A percentile compares a stretch with the other conserved stretches of the same genome.
These are phyloP conservation scores for Rutstroemia sp. DNA, from an alignment of 2,329 filamentous ascomycete species.

Conservation along the genomic window DNA sequence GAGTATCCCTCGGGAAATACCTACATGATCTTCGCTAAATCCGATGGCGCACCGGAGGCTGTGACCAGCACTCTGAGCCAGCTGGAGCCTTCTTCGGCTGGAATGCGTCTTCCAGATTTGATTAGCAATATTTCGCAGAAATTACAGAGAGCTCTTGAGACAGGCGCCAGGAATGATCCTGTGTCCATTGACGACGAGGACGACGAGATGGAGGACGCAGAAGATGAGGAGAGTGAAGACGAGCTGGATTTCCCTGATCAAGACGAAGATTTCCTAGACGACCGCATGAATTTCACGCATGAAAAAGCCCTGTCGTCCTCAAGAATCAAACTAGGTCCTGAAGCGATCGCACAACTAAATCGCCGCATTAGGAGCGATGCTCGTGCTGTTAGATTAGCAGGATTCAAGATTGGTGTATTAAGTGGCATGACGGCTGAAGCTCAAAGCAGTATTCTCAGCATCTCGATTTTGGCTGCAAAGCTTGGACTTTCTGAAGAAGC, in stretches of 20 bases:
- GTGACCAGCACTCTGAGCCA: conserved; percentile 32
- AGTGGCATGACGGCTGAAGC: conserved; percentile 37
- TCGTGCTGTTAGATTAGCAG: conserved; percentile 49
- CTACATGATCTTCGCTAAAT: conserved; percentile 48
- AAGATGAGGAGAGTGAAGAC: conserved; percentile 18
- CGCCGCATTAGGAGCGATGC: conserved; percentile 54
- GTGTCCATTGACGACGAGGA: conserved; percentile 31
- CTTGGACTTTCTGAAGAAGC: conserved; percentile 68
- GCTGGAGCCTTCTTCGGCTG: conserved; percentile 17
- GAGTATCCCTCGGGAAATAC: conserved; percentile 41
- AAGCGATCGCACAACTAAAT: conserved; percentile 12
- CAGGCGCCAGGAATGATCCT: conserved; percentile 14
- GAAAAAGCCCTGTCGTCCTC: neutral
- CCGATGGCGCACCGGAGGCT: conserved; percentile 36
- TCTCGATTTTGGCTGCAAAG: conserved; percentile 63
- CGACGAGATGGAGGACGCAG: conserved; percentile 19
- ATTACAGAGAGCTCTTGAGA: conserved; percentile 17
- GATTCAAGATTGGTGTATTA: conserved; percentile 62
- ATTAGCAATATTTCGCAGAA: conserved; percentile 20
- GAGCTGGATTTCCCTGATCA: conserved; percentile 13
- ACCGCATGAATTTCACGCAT: neutral
- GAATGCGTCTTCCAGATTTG: conserved; percentile 21
- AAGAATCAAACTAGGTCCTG: conserved; percentile 9
- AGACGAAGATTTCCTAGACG: conserved; percentile 23
- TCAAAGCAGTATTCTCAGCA: conserved; percentile 45